A percentile compares a stretch with the other conserved stretches of the same genome.
Conservation (phyloP, 257 asterid species). For the Fraxinus cuspidata region DNA sequence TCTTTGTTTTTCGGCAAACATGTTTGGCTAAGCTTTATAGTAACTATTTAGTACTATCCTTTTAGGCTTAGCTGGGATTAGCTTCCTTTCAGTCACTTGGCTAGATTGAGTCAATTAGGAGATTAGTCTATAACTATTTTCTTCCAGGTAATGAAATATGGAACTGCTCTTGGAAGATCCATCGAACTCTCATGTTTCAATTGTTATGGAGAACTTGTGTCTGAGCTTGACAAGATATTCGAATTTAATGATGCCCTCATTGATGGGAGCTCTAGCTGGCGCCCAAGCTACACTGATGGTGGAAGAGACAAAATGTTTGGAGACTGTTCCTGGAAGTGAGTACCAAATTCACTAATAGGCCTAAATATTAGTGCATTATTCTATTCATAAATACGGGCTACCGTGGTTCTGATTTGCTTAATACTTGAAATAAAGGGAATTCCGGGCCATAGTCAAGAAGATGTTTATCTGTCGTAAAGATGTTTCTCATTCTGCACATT, state of each 20-base stretch:
- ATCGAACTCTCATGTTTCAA: constrained; percentile 4
- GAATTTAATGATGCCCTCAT: not conserved
- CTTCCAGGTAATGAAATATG: constrained; percentile 15
- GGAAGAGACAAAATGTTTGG: constrained; percentile 6
- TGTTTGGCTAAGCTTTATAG: not conserved
- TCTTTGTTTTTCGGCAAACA: not conserved
- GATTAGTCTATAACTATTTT: not conserved
- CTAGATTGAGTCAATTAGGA: not conserved
- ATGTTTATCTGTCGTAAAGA: not conserved
- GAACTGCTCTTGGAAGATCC: constrained; percentile 25
- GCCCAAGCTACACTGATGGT: constrained; percentile 5
- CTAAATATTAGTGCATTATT: not conserved
- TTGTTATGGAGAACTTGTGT: constrained; percentile 10
- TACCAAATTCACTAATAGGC: not conserved
- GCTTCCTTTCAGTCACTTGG: not conserved
- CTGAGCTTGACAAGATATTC: constrained; percentile 21
- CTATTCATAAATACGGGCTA: not conserved
- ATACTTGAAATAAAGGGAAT: not conserved
- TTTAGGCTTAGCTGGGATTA: not conserved
- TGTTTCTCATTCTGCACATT: not conserved
- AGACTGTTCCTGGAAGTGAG: constrained; percentile 6
- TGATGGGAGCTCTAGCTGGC: constrained; percentile 15
- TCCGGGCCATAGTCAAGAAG: not conserved
- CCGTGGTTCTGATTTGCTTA: not conserved
- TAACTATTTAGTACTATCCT: not conserved